Percentiles rank a stretch among this genome's conserved stretches.
Evolutionary conservation across 306 rosid genomes (phyloP).

Genomic region (Gleditsia sinensis): DNA sequence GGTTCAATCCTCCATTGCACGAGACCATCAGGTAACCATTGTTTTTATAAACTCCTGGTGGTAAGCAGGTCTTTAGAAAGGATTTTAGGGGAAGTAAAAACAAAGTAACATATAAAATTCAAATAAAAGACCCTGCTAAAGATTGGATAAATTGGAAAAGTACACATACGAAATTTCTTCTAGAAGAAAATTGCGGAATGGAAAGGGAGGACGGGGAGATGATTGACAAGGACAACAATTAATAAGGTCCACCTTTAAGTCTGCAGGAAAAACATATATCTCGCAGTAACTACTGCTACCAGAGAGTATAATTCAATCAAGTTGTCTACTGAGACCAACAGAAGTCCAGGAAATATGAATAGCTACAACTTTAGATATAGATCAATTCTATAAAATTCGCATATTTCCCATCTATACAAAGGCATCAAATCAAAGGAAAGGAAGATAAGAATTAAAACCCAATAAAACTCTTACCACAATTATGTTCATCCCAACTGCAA

Average conservation of each 20-base stretch:
- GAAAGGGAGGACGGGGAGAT: not conserved
- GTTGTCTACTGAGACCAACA: not conserved
- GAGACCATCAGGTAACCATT: constrained; percentile 95
- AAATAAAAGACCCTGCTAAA: not conserved
- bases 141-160: not conserved
- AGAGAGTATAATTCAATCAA: not conserved
- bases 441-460: not conserved
- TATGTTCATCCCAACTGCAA: not conserved
- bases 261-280: not conserved
- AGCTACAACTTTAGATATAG: not conserved
- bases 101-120: not conserved
- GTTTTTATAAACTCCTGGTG: constrained; percentile 81
- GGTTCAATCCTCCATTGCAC: constrained; percentile 96
- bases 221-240: not conserved
- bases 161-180: not conserved
- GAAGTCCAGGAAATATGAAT: not conserved
- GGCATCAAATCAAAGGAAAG: not conserved
- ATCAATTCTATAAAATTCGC: not conserved
- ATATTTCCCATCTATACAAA: not conserved
- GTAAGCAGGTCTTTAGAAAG: not conserved
- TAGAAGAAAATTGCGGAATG: not conserved
- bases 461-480: not conserved
- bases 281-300: not conserved
- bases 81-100: constrained; percentile 19
- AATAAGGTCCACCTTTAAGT: not conserved